Evolutionary conservation across 495 filamentous ascomycete genomes (phyloP).

Genomic region (Immersiella caudata): DNA sequence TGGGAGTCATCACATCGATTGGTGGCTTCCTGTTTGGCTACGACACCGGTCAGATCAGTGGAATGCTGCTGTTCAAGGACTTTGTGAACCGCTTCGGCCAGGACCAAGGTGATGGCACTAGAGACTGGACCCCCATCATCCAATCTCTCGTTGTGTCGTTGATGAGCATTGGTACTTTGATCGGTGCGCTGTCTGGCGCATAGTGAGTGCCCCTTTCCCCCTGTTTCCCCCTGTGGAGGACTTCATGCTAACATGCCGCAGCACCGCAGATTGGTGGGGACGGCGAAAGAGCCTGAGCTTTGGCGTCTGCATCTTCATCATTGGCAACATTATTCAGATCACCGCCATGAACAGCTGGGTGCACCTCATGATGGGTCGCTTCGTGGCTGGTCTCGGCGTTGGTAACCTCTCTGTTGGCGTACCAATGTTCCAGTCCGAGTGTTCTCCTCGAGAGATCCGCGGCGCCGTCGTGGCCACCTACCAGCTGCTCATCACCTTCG

Average conservation of each 20-base stretch:
- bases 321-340: conserved; percentile 59
- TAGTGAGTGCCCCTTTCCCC: conserved; percentile 19
- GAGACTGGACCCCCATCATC: conserved; percentile 39
- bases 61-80: conserved; percentile 63
- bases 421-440: conserved; percentile 64
- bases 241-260: not conserved
- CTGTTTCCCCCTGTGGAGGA: not conserved
- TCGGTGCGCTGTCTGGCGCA: conserved; percentile 42
- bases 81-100: conserved; percentile 51
- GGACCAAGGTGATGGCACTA: conserved; percentile 31
- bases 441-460: conserved; percentile 59
- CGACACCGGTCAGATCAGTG: conserved; percentile 64
- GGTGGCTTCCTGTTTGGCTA: conserved; percentile 79
- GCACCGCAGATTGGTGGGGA: conserved; percentile 44
- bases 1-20: conserved; percentile 55
- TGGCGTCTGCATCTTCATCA: conserved; percentile 41
- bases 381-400: conserved; percentile 66
- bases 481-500: conserved; percentile 78
- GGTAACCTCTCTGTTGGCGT: conserved; percentile 65
- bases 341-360: conserved; percentile 52
- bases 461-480: conserved; percentile 64
- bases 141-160: conserved; percentile 48
- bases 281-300: conserved; percentile 42
- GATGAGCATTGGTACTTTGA: conserved; percentile 50
- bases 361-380: conserved; percentile 53